A percentile compares a stretch with the other conserved stretches of the same genome.
These are phyloP conservation scores for Backusella tarrabulga DNA, from an alignment of 192 early-diverging fungal genomes.

Conservation along the genomic window DNA sequence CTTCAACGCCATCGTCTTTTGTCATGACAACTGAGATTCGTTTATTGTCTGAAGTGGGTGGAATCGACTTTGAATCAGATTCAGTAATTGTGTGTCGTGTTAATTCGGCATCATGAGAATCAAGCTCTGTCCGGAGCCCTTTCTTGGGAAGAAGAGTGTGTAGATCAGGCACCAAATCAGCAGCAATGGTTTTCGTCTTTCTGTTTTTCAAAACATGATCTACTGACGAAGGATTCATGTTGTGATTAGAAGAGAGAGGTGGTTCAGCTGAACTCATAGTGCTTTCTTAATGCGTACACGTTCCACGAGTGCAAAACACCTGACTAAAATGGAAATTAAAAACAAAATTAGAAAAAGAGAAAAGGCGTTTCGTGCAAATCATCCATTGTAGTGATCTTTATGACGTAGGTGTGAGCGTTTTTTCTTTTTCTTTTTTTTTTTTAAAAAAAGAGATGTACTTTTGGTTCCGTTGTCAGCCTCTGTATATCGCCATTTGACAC, in stretches of 20 bases:
- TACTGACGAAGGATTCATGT: not conserved
- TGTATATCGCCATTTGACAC: not conserved
- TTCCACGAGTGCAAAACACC: not conserved
- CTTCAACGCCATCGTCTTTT: not conserved
- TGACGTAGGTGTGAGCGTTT: not conserved
- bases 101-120: slow-evolving; percentile 17
- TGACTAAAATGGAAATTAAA: slow-evolving; percentile 3
- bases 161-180: slow-evolving; percentile 25
- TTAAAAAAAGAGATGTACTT: not conserved
- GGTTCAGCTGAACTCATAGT: not conserved
- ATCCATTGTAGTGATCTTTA: not conserved
- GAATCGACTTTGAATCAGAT: slow-evolving; percentile 21
- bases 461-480: not conserved
- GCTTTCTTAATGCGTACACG: not conserved
- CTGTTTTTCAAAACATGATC: not conserved
- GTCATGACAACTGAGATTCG: not conserved
- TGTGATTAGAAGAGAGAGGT: not conserved
- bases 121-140: slow-evolving; percentile 27
- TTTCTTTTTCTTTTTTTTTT: no score
- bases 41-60: not conserved
- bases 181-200: slow-evolving; percentile 10
- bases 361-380: not conserved
- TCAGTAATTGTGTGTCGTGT: slow-evolving; percentile 10
- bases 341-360: not conserved
- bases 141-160: not conserved